Conservation (phyloP, 768 basidiomycete species). For the Lentinula boryana region DNA sequence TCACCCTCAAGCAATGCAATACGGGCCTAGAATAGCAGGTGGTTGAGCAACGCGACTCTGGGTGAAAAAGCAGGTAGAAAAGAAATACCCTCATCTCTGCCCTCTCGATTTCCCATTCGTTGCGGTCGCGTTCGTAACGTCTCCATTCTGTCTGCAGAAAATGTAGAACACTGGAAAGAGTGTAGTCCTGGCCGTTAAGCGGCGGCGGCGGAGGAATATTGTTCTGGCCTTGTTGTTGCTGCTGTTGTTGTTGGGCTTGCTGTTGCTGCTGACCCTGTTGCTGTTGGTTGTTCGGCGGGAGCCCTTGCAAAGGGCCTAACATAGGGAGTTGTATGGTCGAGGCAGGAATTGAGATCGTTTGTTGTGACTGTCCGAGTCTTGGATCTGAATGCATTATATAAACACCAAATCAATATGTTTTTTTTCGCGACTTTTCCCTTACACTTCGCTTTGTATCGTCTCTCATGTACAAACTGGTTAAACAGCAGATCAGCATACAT, state of each 20-base stretch:
- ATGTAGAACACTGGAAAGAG: conserved; percentile 90
- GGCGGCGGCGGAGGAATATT: conserved; percentile 70
- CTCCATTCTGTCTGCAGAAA: conserved; percentile 98
- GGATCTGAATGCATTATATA: conserved; percentile 1
- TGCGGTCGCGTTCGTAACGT: conserved; percentile 94
- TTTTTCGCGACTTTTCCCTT: conserved; percentile 4
- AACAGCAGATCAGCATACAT: too few species aligned
- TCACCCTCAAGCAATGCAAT: conserved; percentile 98
- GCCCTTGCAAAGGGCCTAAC: conserved; percentile 66
- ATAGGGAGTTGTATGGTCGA: conserved; percentile 52
- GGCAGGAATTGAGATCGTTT: neutral
- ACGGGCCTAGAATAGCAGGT: conserved; percentile 59
- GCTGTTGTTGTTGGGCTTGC: conserved; percentile 37
- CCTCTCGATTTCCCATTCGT: conserved; percentile 99
- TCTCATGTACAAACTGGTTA: too few species aligned
- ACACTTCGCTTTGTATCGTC: neutral
- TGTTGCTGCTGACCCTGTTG: conserved; percentile 55
- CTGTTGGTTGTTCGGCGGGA: conserved; percentile 45
- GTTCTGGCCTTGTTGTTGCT: conserved; percentile 48
- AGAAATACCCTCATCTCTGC: conserved; percentile 94
- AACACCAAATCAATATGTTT: conserved; percentile 11
- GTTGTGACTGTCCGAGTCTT: neutral
- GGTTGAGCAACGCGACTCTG: conserved; percentile 21
- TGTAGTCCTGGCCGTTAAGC: conserved; percentile 88
- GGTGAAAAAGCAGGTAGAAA: conserved; percentile 9